phyloP scores from a whole-genome alignment of 495 filamentous ascomycete genomes.

The Massariosphaeria phaeospora region DNA sequence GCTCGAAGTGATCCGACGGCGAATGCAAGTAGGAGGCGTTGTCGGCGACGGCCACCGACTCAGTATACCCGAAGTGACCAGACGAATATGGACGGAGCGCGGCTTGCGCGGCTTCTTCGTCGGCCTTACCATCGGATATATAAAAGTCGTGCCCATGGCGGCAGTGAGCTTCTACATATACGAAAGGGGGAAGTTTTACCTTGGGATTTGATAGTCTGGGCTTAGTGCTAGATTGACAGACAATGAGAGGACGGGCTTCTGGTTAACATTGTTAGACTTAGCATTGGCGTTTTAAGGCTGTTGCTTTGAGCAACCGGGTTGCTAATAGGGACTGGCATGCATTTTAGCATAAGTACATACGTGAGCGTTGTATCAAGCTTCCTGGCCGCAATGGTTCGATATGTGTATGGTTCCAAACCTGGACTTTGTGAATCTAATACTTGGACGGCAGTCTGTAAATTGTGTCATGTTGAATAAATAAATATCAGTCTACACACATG shows the following conservation, averaged over 20 bases:
- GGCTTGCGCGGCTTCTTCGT: conserved; percentile 86
- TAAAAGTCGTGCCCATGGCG: conserved; percentile 87
- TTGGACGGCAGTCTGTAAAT: too few species aligned
- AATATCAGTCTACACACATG: too few species aligned
- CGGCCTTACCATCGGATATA: conserved; percentile 87
- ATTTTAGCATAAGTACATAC: too few species aligned
- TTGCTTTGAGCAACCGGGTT: too few species aligned
- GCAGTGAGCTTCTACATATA: conserved; percentile 78
- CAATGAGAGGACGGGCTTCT: too few species aligned
- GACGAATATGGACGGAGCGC: conserved; percentile 64
- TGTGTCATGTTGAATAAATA: too few species aligned
- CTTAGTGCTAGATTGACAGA: background rate
- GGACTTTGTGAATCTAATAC: too few species aligned
- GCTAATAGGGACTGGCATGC: too few species aligned
- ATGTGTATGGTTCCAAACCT: too few species aligned
- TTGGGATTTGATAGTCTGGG: conserved; percentile 56
- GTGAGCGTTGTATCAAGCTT: too few species aligned
- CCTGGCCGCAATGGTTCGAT: too few species aligned
- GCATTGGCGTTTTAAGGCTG: conserved; percentile 1
- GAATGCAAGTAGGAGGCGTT: conserved; percentile 94
- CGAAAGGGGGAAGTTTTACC: conserved; percentile 68
- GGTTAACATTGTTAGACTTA: conserved; percentile 1
- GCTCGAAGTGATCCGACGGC: conserved; percentile 80
- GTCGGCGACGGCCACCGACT: conserved; percentile 82
- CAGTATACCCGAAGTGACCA: conserved; percentile 70